Conservation (phyloP, 176 grass and related monocot species). For the Juncus inflexus region DNA sequence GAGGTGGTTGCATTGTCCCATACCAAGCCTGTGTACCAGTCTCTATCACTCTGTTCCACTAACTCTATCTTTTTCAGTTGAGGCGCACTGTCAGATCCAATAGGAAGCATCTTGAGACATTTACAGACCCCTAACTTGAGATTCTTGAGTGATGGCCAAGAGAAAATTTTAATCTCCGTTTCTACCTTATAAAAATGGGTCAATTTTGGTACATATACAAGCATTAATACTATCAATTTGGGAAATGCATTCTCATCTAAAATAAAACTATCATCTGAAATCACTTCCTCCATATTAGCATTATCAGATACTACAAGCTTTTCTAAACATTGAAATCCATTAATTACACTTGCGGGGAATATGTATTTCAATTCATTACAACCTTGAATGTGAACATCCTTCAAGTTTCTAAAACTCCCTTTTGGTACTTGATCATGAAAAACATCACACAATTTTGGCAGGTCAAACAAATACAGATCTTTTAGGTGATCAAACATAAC, state of each 20-base stretch:
- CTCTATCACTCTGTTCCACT: neutral
- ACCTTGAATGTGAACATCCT: neutral
- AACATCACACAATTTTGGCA: slow-evolving; percentile 15
- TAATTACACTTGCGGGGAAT: slow-evolving; percentile 18
- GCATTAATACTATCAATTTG: slow-evolving; percentile 9
- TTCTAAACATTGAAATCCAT: slow-evolving; percentile 9
- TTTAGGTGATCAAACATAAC: slow-evolving; percentile 5
- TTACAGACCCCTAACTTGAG: slow-evolving; percentile 8
- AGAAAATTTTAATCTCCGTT: neutral
- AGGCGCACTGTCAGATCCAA: slow-evolving; percentile 17
- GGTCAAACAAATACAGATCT: neutral
- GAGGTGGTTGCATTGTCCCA: slow-evolving; percentile 7
- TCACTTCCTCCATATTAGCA: neutral
- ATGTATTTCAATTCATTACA: neutral
- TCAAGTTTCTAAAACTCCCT: slow-evolving; percentile 17
- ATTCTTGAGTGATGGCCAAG: slow-evolving; percentile 17
- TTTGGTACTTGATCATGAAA: slow-evolving; percentile 1
- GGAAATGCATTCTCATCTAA: slow-evolving; percentile 19
- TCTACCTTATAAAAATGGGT: slow-evolving; percentile 17
- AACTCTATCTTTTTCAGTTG: slow-evolving; percentile 20
- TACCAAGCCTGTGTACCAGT: slow-evolving; percentile 11
- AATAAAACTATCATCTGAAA: slow-evolving; percentile 2
- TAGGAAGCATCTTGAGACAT: neutral
- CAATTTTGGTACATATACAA: slow-evolving; percentile 17
- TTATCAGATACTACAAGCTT: slow-evolving; percentile 15